Evolutionary conservation across 371 early-diverging fungal genomes (phyloP), one percentile per base, ranked within the genome.

Genomic region (Globomyces sp.): DNA sequence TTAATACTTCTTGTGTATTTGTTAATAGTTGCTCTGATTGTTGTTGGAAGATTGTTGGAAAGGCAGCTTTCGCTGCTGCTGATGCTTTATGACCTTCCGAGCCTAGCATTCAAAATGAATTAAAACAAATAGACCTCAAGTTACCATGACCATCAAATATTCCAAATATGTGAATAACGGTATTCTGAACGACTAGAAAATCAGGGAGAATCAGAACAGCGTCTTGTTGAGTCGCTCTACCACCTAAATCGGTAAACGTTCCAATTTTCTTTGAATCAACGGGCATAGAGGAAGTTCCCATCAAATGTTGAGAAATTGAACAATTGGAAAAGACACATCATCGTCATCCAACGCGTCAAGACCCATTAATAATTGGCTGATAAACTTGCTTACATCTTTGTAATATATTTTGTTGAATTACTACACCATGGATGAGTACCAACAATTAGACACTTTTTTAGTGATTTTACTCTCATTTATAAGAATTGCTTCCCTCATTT

Each of bases 61-160:
- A 67, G 1, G 57, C 39, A 40, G 43, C 48, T 62, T 74, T 73
- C 4, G 66, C 73, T 58, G 57, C 71, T 4, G 48, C 13, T 4
- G 78, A 72, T 4, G 69, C 74, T 66, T 77, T 77, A 2, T 57
- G 73, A 50, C 82, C 82, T 10, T 82, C 82, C 40, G 61, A 24
- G 51, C 55, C 57, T 65, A 34, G 13, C 37, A 37, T 67, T 11
- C 45, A 4, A 24, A 50, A 5, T 45, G 67, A 3, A 63, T 39
- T 24, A 24, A 24, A 24, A 24, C 24, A 24, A 24, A 24, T 24
- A 24, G 24, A 24, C 24, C 24, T 24, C 24, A 24, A 24, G 24
- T 24, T 55, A 72, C 82, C 82, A 64, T 82, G 82, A n/a, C 82
- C 82, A 58, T 82, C 82, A 59, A 80, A 77, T 39, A 82, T 76